Percentiles rank a stretch among this genome's conserved stretches.
phyloP scores from a whole-genome alignment of 2,329 filamentous ascomycete species.

The Botryotinia globosa region DNA sequence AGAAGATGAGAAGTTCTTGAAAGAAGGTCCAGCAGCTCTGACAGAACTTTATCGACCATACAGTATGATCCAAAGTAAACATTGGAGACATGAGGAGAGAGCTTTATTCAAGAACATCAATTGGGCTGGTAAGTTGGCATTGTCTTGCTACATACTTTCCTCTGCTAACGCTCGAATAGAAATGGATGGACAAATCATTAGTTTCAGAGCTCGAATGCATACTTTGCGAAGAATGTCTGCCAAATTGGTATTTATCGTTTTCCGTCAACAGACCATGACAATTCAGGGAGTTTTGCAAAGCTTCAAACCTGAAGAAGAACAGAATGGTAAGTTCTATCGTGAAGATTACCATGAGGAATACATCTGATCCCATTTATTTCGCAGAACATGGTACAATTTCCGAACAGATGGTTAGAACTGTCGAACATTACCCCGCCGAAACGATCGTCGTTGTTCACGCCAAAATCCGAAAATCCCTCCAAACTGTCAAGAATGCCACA shows the following conservation, averaged over 20 bases:
- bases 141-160: no score
- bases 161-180: slow-evolving; percentile 25
- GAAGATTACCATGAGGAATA: not conserved
- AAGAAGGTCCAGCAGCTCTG: slow-evolving; percentile 33
- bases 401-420: slow-evolving; percentile 79
- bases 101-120: slow-evolving; percentile 37
- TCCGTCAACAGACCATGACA: slow-evolving; percentile 79
- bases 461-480: slow-evolving; percentile 67
- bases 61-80: slow-evolving; percentile 40
- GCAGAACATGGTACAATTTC: slow-evolving; percentile 47
- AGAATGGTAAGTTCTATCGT: slow-evolving; percentile 28
- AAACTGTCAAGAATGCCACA: slow-evolving; percentile 71
- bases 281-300: slow-evolving; percentile 73
- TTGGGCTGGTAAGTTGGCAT: slow-evolving; percentile 30
- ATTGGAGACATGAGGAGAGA: slow-evolving; percentile 34
- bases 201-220: slow-evolving; percentile 70
- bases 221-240: slow-evolving; percentile 79
- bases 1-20: slow-evolving; percentile 35
- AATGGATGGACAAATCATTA: slow-evolving; percentile 33
- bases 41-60: slow-evolving; percentile 37
- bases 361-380: not conserved
- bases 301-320: slow-evolving; percentile 28
- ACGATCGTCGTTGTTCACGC: slow-evolving; percentile 76
- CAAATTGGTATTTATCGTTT: slow-evolving; percentile 79
- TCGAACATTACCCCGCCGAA: slow-evolving; percentile 76